These are phyloP conservation scores for Neopestalotiopsis clavispora DNA, from an alignment of 2,329 filamentous ascomycete genomes.

Conservation along the genomic window DNA sequence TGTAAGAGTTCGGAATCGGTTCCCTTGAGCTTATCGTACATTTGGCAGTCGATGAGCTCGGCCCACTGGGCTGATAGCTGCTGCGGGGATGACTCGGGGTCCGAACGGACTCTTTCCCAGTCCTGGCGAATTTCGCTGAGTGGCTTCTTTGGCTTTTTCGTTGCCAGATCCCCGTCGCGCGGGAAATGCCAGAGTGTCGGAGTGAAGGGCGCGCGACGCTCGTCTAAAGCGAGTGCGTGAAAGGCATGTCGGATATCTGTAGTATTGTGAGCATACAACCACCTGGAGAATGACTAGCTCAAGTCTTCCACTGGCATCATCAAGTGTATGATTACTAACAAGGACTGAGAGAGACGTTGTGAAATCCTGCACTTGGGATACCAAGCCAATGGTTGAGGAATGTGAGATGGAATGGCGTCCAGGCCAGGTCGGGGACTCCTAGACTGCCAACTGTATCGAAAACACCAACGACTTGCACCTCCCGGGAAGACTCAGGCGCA, in stretches of 20 bases:
- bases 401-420: conserved; percentile 21
- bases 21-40: conserved; percentile 19
- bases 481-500: conserved; percentile 17
- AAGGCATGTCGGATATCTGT: conserved; percentile 41
- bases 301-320: not conserved
- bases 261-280: not conserved
- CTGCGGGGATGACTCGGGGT: not conserved
- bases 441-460: conserved; percentile 39
- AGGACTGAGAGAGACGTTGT: conserved; percentile 22
- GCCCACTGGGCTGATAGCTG: conserved; percentile 11
- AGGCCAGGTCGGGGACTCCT: conserved; percentile 32
- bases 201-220: conserved; percentile 47
- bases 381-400: conserved; percentile 23
- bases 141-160: conserved; percentile 21
- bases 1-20: conserved; percentile 44
- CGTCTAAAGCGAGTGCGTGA: conserved; percentile 43
- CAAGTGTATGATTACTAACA: conserved; percentile 19
- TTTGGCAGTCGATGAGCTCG: conserved; percentile 21
- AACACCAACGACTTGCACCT: conserved; percentile 35
- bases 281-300: not conserved
- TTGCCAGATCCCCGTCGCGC: conserved; percentile 23
- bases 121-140: conserved; percentile 7
- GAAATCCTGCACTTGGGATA: conserved; percentile 23
- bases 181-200: conserved; percentile 58
- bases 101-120: not conserved